A percentile compares a stretch with the other conserved stretches of the same genome.
These are phyloP conservation scores for Paramecium pentaurelia DNA, from an alignment of 73 alveolate species.

Conservation along the genomic window DNA sequence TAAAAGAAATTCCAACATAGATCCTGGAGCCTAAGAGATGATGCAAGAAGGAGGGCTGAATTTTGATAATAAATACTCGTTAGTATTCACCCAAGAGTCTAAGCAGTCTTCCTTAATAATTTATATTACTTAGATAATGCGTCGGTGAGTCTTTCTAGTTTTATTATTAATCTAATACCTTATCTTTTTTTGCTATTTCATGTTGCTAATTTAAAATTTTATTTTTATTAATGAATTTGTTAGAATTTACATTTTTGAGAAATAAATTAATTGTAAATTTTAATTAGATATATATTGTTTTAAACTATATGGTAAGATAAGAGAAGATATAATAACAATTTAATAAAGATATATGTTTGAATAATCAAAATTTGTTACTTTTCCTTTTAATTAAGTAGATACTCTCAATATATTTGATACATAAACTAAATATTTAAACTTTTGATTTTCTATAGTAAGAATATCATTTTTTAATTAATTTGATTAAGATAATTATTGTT, in stretches of 20 bases:
- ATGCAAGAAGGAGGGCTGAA: neutral
- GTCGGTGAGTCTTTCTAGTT: neutral
- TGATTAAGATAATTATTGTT: no score
- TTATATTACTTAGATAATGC: neutral
- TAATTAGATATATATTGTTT: neutral
- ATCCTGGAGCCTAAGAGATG: neutral
- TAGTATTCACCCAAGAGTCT: conserved; percentile 6
- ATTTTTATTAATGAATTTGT: neutral
- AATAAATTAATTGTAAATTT: no score
- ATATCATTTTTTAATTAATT: no score
- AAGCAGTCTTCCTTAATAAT: neutral
- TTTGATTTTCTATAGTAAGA: no score
- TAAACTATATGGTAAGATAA: neutral
- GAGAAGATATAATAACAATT: no score
- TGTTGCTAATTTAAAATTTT: neutral
- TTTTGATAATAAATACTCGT: neutral
- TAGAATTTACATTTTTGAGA: neutral
- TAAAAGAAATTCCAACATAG: neutral
- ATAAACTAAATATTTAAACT: no score
- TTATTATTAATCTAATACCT: neutral
- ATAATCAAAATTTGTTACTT: no score
- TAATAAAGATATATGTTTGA: no score
- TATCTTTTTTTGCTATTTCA: neutral
- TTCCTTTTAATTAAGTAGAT: neutral
- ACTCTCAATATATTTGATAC: no score